phyloP scores from a whole-genome alignment of 192 early-diverging fungal genomes.

The Geranomyces michiganensis region DNA sequence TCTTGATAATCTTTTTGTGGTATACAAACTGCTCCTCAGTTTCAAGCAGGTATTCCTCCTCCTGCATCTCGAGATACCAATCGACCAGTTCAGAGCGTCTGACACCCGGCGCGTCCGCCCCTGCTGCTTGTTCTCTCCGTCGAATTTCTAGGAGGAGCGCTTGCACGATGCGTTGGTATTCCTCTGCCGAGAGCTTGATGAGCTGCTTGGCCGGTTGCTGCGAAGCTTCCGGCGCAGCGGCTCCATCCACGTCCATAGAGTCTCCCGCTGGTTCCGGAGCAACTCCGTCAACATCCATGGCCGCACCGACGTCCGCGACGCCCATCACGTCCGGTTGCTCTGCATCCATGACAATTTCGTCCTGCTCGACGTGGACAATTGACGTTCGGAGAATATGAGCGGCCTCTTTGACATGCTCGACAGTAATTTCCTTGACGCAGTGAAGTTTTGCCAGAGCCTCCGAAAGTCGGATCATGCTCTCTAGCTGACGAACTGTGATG shows the following conservation, averaged over 20 bases:
- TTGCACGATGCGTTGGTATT: conserved; percentile 52
- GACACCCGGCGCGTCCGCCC: conserved; percentile 38
- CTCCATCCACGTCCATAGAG: neutral
- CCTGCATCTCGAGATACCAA: conserved; percentile 70
- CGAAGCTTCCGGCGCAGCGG: neutral
- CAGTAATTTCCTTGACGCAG: conserved; percentile 64
- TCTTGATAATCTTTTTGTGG: conserved; percentile 66
- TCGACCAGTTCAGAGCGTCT: conserved; percentile 61
- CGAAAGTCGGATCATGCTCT: conserved; percentile 93
- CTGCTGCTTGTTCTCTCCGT: conserved; percentile 15
- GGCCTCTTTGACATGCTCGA: conserved; percentile 82
- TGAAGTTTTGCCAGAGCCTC: conserved; percentile 93
- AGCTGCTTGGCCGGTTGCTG: conserved; percentile 21
- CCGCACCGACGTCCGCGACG: neutral
- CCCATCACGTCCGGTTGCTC: conserved; percentile 34
- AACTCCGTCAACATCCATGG: conserved; percentile 21
- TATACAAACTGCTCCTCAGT: conserved; percentile 59
- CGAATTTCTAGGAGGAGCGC: conserved; percentile 42
- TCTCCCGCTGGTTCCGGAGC: neutral
- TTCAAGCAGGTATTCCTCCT: conserved; percentile 62
- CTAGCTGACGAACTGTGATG: conserved; percentile 96
- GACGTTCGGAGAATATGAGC: conserved; percentile 82
- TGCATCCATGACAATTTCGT: conserved; percentile 57
- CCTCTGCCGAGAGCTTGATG: conserved; percentile 46
- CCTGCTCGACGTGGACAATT: conserved; percentile 67